phyloP scores from a whole-genome alignment of 768 basidiomycete genomes.

The Mycena sanguinolenta region DNA sequence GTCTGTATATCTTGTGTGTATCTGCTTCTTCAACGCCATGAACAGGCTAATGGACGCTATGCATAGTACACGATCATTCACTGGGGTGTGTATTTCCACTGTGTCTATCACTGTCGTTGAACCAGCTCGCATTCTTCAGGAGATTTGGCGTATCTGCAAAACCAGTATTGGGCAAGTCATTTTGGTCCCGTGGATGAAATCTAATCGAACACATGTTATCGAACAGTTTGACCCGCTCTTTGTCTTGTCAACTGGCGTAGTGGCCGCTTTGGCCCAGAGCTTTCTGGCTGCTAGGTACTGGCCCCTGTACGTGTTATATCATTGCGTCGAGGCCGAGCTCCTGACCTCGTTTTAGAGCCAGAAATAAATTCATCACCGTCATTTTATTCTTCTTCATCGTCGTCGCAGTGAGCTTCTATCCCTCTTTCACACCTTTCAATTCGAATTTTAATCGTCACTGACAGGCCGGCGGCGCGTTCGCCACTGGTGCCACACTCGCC shows the following conservation, averaged over 20 bases:
- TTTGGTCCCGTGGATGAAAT: slow-evolving; percentile 8
- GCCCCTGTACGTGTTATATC: slow-evolving; percentile 8
- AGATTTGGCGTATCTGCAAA: too few relatives aligned
- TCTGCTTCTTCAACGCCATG: slow-evolving; percentile 14
- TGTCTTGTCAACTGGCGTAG: slow-evolving; percentile 16
- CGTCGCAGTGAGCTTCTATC: too few relatives aligned
- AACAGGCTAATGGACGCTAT: slow-evolving; percentile 12
- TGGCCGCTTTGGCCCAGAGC: too few relatives aligned
- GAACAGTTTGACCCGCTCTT: slow-evolving; percentile 14
- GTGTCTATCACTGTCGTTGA: slow-evolving; percentile 9
- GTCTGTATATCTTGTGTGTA: slow-evolving; percentile 26
- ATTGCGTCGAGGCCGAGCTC: neutral
- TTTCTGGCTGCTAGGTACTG: slow-evolving; percentile 11
- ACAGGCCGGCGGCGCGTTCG: too few relatives aligned
- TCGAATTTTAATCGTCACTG: too few relatives aligned
- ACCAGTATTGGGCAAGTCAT: slow-evolving; percentile 23
- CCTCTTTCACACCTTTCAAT: too few relatives aligned
- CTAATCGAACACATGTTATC: slow-evolving; percentile 5
- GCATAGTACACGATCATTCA: slow-evolving; percentile 25
- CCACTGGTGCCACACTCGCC: too few relatives aligned
- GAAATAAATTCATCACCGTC: too few relatives aligned
- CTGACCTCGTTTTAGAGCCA: too few relatives aligned
- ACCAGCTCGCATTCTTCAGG: slow-evolving; percentile 5
- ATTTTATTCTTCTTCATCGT: too few relatives aligned
- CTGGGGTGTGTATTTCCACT: slow-evolving; percentile 21